Conservation (phyloP, 176 grass and related monocot genomes). For the Aegilops umbellulata region DNA sequence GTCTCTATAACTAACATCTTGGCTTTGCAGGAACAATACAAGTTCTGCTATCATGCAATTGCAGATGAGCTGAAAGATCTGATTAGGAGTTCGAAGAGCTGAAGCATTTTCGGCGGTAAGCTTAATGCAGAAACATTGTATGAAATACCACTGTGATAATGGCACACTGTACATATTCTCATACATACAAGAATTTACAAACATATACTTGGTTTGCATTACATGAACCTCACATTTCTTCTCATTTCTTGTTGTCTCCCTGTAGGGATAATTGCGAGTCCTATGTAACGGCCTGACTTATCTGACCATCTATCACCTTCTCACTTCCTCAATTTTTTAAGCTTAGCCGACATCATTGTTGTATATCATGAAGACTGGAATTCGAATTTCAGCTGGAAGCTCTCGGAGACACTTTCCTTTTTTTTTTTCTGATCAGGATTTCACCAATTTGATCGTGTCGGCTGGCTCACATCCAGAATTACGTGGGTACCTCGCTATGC, state of each 20-base stretch:
- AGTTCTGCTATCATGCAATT: conserved; percentile 68
- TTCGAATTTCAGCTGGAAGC: background rate
- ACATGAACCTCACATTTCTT: background rate
- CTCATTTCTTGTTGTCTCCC: background rate
- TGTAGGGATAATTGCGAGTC: background rate
- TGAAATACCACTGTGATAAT: background rate
- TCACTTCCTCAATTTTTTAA: background rate
- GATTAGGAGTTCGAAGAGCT: conserved; percentile 30
- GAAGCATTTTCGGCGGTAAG: conserved; percentile 14
- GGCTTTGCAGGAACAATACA: conserved; percentile 72
- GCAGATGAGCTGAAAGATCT: conserved; percentile 63
- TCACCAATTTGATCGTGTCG: background rate
- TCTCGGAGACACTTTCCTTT: background rate
- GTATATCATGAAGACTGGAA: conserved; percentile 13
- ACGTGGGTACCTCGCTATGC: background rate
- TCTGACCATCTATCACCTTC: background rate
- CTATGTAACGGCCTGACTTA: background rate
- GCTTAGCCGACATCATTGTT: background rate
- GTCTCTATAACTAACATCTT: background rate
- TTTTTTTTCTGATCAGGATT: background rate
- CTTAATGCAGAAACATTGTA: background rate
- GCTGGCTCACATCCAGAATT: background rate
- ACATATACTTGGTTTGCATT: background rate
- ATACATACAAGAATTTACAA: background rate
- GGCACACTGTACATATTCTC: background rate